A percentile compares a stretch with the other conserved stretches of the same genome.
Evolutionary conservation across 2,329 filamentous ascomycete species (phyloP).

Genomic region (Chalaropsis thielavioides): DNA sequence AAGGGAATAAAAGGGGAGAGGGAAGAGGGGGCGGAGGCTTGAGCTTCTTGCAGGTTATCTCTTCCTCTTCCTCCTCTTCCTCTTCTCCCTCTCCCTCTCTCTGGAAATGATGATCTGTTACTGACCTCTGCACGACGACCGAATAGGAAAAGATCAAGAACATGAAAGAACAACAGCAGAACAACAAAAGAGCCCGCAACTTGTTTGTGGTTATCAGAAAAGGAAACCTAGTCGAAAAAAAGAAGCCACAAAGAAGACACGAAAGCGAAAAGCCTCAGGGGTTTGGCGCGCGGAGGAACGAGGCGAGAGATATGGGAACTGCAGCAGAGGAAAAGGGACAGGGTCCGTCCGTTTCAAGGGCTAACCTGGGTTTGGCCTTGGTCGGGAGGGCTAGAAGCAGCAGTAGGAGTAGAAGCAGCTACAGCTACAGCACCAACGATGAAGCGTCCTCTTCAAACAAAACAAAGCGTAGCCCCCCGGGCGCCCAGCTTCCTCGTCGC

Average conservation of each 20-base stretch:
- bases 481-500: neutral
- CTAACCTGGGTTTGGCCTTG: neutral
- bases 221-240: neutral
- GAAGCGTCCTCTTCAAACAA: neutral
- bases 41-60: neutral
- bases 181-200: neutral
- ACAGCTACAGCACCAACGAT: too few species aligned
- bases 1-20: neutral
- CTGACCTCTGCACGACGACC: slow-evolving; percentile 8
- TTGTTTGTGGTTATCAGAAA: neutral
- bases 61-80: neutral
- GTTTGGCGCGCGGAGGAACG: neutral
- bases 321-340: neutral
- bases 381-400: neutral
- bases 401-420: too few species aligned
- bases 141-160: slow-evolving; percentile 17
- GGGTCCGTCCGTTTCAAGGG: slow-evolving; percentile 4
- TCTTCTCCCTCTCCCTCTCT: neutral
- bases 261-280: neutral
- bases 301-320: neutral
- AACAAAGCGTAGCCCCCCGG: neutral
- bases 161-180: slow-evolving; percentile 1
- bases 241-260: slow-evolving; percentile 3
- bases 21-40: neutral
- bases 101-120: slow-evolving; percentile 2